Conservation (phyloP, 306 rosid genomes). For the Glycine tomentella region DNA sequence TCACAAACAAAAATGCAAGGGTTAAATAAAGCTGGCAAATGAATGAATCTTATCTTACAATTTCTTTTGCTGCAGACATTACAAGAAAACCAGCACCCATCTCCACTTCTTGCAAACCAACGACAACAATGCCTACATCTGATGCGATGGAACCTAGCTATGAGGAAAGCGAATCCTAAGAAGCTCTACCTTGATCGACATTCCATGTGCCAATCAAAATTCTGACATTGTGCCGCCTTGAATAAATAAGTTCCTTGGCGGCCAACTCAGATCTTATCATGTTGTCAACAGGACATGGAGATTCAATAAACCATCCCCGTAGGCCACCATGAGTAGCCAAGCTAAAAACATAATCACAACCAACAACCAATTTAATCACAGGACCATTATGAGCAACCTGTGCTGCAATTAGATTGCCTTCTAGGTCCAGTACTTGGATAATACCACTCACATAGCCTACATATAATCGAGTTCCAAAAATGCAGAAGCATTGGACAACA, state of each 20-base stretch:
- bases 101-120: slow-evolving; percentile 98
- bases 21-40: slow-evolving; percentile 26
- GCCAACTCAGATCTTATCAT: slow-evolving; percentile 79
- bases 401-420: slow-evolving; percentile 81
- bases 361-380: slow-evolving; percentile 79
- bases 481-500: slow-evolving; percentile 86
- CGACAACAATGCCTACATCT: slow-evolving; percentile 94
- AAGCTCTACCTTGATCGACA: slow-evolving; percentile 98
- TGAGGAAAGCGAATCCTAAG: slow-evolving; percentile 76
- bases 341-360: slow-evolving; percentile 73
- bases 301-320: slow-evolving; percentile 90
- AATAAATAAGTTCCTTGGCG: slow-evolving; percentile 66
- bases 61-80: slow-evolving; percentile 99
- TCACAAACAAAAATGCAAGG: not conserved
- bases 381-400: slow-evolving; percentile 97
- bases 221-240: slow-evolving; percentile 74
- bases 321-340: slow-evolving; percentile 97
- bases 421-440: slow-evolving; percentile 84
- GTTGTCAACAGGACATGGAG: slow-evolving; percentile 84
- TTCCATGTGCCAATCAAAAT: slow-evolving; percentile 97
- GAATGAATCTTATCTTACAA: slow-evolving; percentile 69
- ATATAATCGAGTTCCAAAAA: slow-evolving; percentile 73
- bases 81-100: slow-evolving; percentile 99
- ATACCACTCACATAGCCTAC: slow-evolving; percentile 92
- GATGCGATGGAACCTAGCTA: slow-evolving; percentile 92